Conservation (phyloP, 2,329 filamentous ascomycete species). For the Colletotrichum sp. region DNA sequence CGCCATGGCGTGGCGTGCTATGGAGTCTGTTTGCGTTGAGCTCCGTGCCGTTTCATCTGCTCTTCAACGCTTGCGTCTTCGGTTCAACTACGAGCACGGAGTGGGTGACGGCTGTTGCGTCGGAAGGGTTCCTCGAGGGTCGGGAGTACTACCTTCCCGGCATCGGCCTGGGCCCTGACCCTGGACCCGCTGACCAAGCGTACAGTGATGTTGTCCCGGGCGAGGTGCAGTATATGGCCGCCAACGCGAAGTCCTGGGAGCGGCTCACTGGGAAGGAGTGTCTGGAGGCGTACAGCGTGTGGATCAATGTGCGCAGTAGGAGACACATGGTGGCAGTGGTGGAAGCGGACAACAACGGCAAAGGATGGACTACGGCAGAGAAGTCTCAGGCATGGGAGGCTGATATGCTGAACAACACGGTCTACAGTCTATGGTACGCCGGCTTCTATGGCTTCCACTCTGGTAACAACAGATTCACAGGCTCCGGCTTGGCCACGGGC, state of each 20-base stretch:
- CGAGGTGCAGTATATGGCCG: not conserved
- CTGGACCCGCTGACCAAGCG: not conserved
- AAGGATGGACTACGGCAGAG: not conserved
- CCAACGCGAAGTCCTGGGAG: not conserved
- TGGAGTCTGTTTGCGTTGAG: slow-evolving; percentile 28
- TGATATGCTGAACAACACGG: not conserved
- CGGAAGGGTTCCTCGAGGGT: slow-evolving; percentile 11
- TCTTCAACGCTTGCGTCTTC: slow-evolving; percentile 26
- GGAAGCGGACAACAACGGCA: not conserved
- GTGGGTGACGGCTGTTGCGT: not conserved
- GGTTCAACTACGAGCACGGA: not conserved
- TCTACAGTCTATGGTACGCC: not conserved
- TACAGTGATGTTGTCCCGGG: not conserved
- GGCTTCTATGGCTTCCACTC: not conserved
- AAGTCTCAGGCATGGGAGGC: not conserved
- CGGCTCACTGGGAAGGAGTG: not conserved
- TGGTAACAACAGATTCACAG: not conserved
- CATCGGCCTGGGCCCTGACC: not conserved
- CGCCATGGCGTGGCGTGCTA: slow-evolving; percentile 12
- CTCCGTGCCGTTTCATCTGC: slow-evolving; percentile 30
- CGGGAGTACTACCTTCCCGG: slow-evolving; percentile 12
- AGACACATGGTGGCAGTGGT: not conserved
- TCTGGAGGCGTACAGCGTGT: not conserved
- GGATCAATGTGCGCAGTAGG: not conserved
- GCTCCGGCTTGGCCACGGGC: not conserved